Conservation (phyloP, 306 rosid species). For the Vigna mungo region DNA sequence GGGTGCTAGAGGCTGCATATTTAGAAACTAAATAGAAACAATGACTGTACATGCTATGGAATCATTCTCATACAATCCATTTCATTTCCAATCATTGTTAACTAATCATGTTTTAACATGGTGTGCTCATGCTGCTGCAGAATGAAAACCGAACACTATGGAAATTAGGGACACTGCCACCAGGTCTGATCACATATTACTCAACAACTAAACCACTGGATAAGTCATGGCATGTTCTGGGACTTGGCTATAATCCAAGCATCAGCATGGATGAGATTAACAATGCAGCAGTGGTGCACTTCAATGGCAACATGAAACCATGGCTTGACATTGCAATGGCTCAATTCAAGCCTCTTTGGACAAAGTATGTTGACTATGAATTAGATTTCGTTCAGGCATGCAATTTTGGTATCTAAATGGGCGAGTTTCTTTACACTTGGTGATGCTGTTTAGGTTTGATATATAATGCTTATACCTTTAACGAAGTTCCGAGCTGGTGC, state of each 20-base stretch:
- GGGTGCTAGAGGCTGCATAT: slow-evolving; percentile 28
- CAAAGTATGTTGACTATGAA: slow-evolving; percentile 78
- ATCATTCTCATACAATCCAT: slow-evolving; percentile 11
- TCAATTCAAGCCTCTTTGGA: slow-evolving; percentile 83
- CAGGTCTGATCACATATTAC: slow-evolving; percentile 83
- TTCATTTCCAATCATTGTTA: slow-evolving; percentile 4
- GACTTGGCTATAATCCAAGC: slow-evolving; percentile 92
- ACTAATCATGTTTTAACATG: slow-evolving; percentile 5
- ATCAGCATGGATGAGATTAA: slow-evolving; percentile 77
- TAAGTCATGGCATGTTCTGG: slow-evolving; percentile 92
- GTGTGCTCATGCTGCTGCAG: slow-evolving; percentile 56
- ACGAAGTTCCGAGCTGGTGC: slow-evolving; percentile 44
- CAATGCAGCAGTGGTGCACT: slow-evolving; percentile 89
- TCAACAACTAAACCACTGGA: slow-evolving; percentile 82
- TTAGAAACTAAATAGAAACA: slow-evolving; percentile 32
- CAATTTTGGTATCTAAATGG: slow-evolving; percentile 73
- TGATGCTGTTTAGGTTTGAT: slow-evolving; percentile 44
- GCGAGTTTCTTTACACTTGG: slow-evolving; percentile 36
- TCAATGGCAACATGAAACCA: slow-evolving; percentile 90
- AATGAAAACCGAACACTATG: slow-evolving; percentile 81
- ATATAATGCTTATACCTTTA: slow-evolving; percentile 49
- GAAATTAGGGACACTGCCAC: slow-evolving; percentile 89
- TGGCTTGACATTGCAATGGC: slow-evolving; percentile 94
- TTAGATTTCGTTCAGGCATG: slow-evolving; percentile 85
- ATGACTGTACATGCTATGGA: not conserved